These are phyloP conservation scores for Triadica sebifera DNA, from an alignment of 345 rosid species.

Conservation along the genomic window DNA sequence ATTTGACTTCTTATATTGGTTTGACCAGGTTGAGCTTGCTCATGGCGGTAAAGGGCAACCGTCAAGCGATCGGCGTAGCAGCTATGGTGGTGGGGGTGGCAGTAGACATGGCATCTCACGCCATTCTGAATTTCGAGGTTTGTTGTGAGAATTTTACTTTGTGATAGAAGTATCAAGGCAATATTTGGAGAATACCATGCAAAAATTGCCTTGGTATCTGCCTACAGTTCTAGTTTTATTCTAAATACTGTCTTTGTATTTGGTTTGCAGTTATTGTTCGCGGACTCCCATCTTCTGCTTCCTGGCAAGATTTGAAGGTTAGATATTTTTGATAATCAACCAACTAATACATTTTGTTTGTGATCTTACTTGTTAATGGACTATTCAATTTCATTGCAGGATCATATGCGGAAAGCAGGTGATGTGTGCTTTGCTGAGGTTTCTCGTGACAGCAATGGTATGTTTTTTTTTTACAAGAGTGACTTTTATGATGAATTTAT, in stretches of 20 bases:
- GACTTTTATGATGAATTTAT: not conserved
- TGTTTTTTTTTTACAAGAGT: slow-evolving; percentile 2
- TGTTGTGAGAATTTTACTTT: slow-evolving; percentile 3
- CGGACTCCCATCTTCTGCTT: slow-evolving; percentile 88
- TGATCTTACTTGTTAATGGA: slow-evolving; percentile 6
- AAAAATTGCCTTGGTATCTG: not conserved
- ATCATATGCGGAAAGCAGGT: slow-evolving; percentile 95
- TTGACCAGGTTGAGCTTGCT: slow-evolving; percentile 89
- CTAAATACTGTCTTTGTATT: not conserved
- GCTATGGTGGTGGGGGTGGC: slow-evolving; percentile 34
- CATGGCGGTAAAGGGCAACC: slow-evolving; percentile 92
- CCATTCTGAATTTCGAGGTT: slow-evolving; percentile 95
- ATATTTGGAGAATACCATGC: not conserved
- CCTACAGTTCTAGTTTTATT: not conserved
- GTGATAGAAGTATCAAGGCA: not conserved
- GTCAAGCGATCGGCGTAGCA: slow-evolving; percentile 28
- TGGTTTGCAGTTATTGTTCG: slow-evolving; percentile 70
- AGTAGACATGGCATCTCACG: slow-evolving; percentile 46
- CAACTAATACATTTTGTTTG: not conserved
- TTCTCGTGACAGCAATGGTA: slow-evolving; percentile 85
- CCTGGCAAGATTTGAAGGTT: slow-evolving; percentile 99
- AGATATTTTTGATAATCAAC: slow-evolving; percentile 13
- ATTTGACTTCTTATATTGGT: slow-evolving; percentile 13
- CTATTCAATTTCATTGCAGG: slow-evolving; percentile 46
- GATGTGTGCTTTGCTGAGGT: slow-evolving; percentile 96